These are phyloP conservation scores for Leptodontidium sp. DNA, from an alignment of 2,329 filamentous ascomycete genomes.

Conservation along the genomic window DNA sequence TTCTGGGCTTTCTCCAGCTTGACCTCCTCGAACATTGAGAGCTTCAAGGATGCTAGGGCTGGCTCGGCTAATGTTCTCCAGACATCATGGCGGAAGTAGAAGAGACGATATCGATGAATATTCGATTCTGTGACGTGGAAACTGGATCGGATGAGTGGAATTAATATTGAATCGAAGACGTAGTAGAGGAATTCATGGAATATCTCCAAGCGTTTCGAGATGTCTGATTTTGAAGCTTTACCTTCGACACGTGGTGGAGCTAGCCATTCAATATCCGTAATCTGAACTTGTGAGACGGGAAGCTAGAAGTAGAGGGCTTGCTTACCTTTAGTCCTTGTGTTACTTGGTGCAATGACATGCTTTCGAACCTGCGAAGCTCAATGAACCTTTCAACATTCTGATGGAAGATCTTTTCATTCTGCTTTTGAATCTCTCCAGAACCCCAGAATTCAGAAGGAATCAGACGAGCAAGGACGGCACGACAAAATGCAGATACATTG, in stretches of 20 bases:
- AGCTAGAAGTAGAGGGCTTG: not conserved
- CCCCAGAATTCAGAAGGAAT: slow-evolving; percentile 84
- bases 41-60: slow-evolving; percentile 71
- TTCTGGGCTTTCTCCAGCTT: slow-evolving; percentile 61
- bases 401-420: slow-evolving; percentile 71
- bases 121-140: slow-evolving; percentile 97
- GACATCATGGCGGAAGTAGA: slow-evolving; percentile 94
- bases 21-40: slow-evolving; percentile 81
- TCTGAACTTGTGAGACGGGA: slow-evolving; percentile 54
- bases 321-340: slow-evolving; percentile 77
- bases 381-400: slow-evolving; percentile 81
- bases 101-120: slow-evolving; percentile 79
- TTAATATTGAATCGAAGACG: slow-evolving; percentile 87
- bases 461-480: slow-evolving; percentile 74
- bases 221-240: slow-evolving; percentile 76
- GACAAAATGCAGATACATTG: slow-evolving; percentile 86
- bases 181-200: slow-evolving; percentile 91
- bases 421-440: slow-evolving; percentile 54
- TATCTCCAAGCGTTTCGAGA: slow-evolving; percentile 78
- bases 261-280: slow-evolving; percentile 78
- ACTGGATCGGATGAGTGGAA: slow-evolving; percentile 84
- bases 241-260: slow-evolving; percentile 57
- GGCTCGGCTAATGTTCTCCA: slow-evolving; percentile 83
- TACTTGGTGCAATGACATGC: slow-evolving; percentile 79
- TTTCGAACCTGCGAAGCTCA: slow-evolving; percentile 80